Base-by-base conservation (phyloP, 192 early-diverging fungal genomes). In the Rhizoclosmatium globosum region DNA sequence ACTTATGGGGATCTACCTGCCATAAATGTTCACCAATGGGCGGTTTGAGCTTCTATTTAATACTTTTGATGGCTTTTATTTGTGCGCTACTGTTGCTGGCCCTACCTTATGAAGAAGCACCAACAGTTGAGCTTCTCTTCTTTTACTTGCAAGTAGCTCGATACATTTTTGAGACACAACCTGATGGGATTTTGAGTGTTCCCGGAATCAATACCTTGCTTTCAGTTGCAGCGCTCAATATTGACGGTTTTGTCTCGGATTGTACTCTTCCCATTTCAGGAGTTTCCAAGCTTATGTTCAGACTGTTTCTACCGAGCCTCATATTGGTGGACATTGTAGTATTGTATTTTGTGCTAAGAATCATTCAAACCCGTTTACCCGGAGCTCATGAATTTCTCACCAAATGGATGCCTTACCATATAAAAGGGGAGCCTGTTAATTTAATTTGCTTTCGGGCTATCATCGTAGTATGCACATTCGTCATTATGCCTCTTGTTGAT, bases 401-500 rank as follows among this genome's bases (percentile, higher is more conserved):
- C 39, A 3, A 4, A 19, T 13, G 13, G 70, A 21, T 56, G 44
- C 78, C 78, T 45, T 79, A 73, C 38, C 73, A 73, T 46, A 62
- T 79, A 60, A 38, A 65, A 23, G 78, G 70, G 2, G 69, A 79
- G 42, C 31, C 58, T 4, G 3, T 74, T 21, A 69, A 44, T 39
- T 21, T 73, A 4, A 79, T 79, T 66, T 79, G 64, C 41, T 73
- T 79, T 43, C 56, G 70, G 3, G 68, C 69, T 9, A 53, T 66
- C 3, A 47, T 61, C 15, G 61, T 61, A 7, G 70, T 79, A 7
- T 42, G 72, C 11, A 73, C 62, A 2, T 73, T 79, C 43, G 70
- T 73, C 41, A 42, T 79, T 13, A 79, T 79, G 78, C 78, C 78
- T 17, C 64, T 79, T 15, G 60, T 79, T 23, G 78, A 79, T 50